Conservation (phyloP, 1,284 basidiomycete genomes). For the Malassezia vespertilionis region DNA sequence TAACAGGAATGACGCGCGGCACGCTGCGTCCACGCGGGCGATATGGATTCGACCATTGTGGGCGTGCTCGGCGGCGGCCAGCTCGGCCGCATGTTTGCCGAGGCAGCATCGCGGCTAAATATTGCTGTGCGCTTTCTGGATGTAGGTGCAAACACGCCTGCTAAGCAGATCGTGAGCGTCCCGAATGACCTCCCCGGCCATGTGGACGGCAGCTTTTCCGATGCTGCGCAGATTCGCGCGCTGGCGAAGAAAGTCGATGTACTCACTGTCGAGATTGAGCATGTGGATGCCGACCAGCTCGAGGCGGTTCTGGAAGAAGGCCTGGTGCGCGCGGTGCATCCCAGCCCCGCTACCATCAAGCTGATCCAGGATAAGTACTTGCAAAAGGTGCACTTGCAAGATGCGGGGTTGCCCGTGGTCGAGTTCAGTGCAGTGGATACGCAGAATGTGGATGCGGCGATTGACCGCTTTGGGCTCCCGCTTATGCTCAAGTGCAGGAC, state of each 20-base stretch:
- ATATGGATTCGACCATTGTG: conserved; percentile 19
- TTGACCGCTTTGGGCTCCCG: conserved; percentile 61
- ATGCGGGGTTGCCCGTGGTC: conserved; percentile 57
- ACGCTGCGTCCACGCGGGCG: no score
- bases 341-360: conserved; percentile 69
- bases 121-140: conserved; percentile 81
- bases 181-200: conserved; percentile 50
- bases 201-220: conserved; percentile 78
- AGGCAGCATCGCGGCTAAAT: conserved; percentile 77
- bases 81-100: conserved; percentile 91
- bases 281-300: conserved; percentile 73
- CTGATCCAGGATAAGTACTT: conserved; percentile 90
- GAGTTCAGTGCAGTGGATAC: conserved; percentile 53
- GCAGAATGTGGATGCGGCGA: conserved; percentile 18
- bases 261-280: conserved; percentile 93
- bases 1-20: no score
- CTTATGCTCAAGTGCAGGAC: conserved; percentile 93
- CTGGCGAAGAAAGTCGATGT: conserved; percentile 74
- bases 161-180: conserved; percentile 64
- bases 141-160: conserved; percentile 65
- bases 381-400: conserved; percentile 63
- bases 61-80: conserved; percentile 69
- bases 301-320: conserved; percentile 46
- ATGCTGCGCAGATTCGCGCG: conserved; percentile 66
- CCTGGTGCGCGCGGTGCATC: conserved; percentile 58